Conservation (phyloP, 1,139 yeast species). For the Magnusiomyces magnusii region DNA sequence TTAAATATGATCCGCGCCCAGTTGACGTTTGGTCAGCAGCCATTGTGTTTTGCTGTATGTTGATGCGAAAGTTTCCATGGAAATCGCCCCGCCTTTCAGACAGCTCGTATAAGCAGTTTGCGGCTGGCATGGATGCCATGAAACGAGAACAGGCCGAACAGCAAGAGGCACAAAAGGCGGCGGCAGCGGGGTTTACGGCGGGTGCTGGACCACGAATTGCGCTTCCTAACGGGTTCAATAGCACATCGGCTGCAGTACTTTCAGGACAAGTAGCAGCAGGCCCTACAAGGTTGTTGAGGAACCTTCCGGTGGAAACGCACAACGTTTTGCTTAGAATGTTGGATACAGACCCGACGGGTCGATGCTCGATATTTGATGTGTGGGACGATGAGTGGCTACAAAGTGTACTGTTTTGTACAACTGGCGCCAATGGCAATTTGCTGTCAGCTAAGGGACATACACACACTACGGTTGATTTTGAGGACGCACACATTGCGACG, state of each 20-base stretch:
- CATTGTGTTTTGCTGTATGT: conserved; percentile 90
- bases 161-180: neutral
- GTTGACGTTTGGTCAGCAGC: conserved; percentile 96
- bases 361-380: conserved; percentile 78
- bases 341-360: conserved; percentile 34
- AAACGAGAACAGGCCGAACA: conserved; percentile 1
- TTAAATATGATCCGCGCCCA: conserved; percentile 85
- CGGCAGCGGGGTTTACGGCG: neutral
- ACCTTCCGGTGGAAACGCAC: conserved; percentile 32
- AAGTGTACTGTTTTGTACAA: conserved; percentile 47
- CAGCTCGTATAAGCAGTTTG: conserved; percentile 59
- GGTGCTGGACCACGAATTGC: conserved; percentile 4
- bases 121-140: conserved; percentile 34
- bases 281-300: conserved; percentile 28
- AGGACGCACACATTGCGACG: conserved; percentile 93
- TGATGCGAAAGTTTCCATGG: conserved; percentile 93
- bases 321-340: conserved; percentile 31
- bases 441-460: conserved; percentile 46
- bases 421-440: conserved; percentile 31
- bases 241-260: conserved; percentile 15
- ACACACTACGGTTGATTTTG: conserved; percentile 85
- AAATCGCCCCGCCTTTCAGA: conserved; percentile 86
- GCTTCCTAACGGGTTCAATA: conserved; percentile 15
- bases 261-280: conserved; percentile 22
- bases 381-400: conserved; percentile 72